Percentiles rank a stretch among this genome's conserved stretches.
These are phyloP conservation scores for Sophora flavescens DNA, from an alignment of 306 rosid genomes.

Conservation along the genomic window DNA sequence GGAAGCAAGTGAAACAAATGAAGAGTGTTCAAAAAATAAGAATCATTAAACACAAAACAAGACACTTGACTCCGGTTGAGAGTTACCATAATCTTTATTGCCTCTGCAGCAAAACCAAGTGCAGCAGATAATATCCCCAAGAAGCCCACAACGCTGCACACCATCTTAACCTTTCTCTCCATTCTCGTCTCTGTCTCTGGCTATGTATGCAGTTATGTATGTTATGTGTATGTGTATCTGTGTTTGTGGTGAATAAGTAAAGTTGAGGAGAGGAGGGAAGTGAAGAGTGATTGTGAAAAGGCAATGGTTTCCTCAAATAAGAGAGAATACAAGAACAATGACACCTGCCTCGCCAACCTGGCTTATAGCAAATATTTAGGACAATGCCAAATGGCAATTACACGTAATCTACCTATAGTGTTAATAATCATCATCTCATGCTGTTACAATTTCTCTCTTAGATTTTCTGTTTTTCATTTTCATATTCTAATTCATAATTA, in stretches of 20 bases:
- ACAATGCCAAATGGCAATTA: neutral
- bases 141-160: slow-evolving; percentile 62
- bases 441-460: no score
- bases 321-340: neutral
- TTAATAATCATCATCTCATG: no score
- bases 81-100: slow-evolving; percentile 74
- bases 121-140: slow-evolving; percentile 79
- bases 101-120: slow-evolving; percentile 84
- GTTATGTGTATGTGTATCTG: neutral
- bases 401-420: no score
- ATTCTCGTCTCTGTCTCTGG: slow-evolving; percentile 24
- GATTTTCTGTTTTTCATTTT: no score
- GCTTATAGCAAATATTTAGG: neutral
- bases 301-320: neutral
- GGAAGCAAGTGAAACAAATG: neutral
- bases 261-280: neutral
- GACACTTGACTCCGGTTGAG: neutral
- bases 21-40: no score
- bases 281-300: neutral
- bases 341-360: neutral
- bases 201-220: no score
- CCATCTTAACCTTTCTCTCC: slow-evolving; percentile 52
- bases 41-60: neutral
- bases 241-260: neutral
- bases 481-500: no score